phyloP scores from a whole-genome alignment of 2,329 filamentous ascomycete species.

The Colletotrichum spaethianum region DNA sequence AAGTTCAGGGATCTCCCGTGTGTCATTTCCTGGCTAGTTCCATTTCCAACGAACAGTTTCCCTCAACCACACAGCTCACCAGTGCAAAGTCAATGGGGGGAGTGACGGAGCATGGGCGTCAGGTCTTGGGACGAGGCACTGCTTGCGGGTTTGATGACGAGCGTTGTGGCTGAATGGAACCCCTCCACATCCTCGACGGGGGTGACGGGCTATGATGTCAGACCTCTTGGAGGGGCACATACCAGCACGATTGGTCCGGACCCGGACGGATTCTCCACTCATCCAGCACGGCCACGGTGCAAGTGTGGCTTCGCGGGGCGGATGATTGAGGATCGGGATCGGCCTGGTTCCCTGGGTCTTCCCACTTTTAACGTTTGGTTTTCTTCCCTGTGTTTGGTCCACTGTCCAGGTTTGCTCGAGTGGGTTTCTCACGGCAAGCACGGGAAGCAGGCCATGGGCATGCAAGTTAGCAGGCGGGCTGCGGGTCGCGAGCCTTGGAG shows the following conservation, averaged over 20 bases:
- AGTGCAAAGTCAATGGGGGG: not conserved
- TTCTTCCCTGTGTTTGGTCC: not conserved
- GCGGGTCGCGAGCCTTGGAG: not conserved
- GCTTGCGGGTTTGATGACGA: conserved; percentile 38
- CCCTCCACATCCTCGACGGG: not conserved
- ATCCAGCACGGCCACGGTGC: conserved; percentile 23
- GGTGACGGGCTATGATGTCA: conserved; percentile 37
- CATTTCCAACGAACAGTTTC: not conserved
- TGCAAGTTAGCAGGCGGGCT: conserved; percentile 2
- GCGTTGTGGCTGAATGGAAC: conserved; percentile 36
- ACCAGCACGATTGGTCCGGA: conserved; percentile 26
- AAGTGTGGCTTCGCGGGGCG: conserved; percentile 34
- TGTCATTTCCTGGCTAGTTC: not conserved
- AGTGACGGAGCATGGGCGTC: conserved; percentile 25
- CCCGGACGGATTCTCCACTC: conserved; percentile 12
- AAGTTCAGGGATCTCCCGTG: not conserved
- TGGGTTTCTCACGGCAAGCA: conserved; percentile 22
- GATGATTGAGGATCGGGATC: conserved; percentile 26
- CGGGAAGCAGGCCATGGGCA: conserved; percentile 10
- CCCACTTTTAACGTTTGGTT: not conserved
- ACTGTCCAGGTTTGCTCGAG: not conserved
- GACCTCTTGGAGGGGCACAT: conserved; percentile 16
- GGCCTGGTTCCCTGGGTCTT: conserved; percentile 13
- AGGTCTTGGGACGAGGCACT: conserved; percentile 34
- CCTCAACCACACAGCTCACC: not conserved